Percentiles rank a stretch among this genome's conserved stretches.
These are phyloP conservation scores for Podospora bellae-mahoneyi DNA, from an alignment of 495 filamentous ascomycete genomes.

Conservation along the genomic window DNA sequence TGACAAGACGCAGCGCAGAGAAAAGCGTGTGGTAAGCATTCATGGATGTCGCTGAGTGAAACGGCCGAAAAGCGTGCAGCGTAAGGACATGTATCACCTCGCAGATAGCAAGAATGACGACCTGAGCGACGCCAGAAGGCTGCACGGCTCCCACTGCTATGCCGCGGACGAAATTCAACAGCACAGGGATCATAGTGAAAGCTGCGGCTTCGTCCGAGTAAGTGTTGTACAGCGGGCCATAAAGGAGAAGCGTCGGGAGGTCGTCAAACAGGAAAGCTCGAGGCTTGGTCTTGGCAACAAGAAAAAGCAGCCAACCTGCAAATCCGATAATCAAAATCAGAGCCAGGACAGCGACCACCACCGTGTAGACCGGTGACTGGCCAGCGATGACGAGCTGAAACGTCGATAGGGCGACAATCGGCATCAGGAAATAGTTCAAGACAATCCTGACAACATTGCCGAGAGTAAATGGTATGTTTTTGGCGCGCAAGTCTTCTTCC, in stretches of 20 bases:
- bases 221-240: constrained; percentile 97
- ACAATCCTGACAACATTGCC: constrained; percentile 86
- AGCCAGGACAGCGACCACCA: constrained; percentile 69
- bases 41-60: constrained; percentile 92
- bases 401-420: constrained; percentile 77
- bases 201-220: constrained; percentile 83
- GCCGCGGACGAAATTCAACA: constrained; percentile 79
- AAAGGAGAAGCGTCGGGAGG: constrained; percentile 80
- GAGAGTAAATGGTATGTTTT: constrained; percentile 88
- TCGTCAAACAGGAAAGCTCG: constrained; percentile 88
- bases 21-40: constrained; percentile 90
- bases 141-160: constrained; percentile 90
- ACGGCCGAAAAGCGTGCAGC: constrained; percentile 84
- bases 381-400: constrained; percentile 83
- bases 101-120: constrained; percentile 87
- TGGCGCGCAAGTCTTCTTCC: constrained; percentile 81
- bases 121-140: constrained; percentile 85
- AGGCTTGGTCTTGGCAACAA: constrained; percentile 77
- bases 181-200: constrained; percentile 80
- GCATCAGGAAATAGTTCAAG: constrained; percentile 87
- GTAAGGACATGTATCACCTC: constrained; percentile 90
- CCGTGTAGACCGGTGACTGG: constrained; percentile 62
- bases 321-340: constrained; percentile 68
- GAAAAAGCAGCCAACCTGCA: constrained; percentile 70
- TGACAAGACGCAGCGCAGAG: constrained; percentile 69